These are phyloP conservation scores for Helianthus tuberosus DNA, from an alignment of 129 eudicot genomes.

Conservation along the genomic window DNA sequence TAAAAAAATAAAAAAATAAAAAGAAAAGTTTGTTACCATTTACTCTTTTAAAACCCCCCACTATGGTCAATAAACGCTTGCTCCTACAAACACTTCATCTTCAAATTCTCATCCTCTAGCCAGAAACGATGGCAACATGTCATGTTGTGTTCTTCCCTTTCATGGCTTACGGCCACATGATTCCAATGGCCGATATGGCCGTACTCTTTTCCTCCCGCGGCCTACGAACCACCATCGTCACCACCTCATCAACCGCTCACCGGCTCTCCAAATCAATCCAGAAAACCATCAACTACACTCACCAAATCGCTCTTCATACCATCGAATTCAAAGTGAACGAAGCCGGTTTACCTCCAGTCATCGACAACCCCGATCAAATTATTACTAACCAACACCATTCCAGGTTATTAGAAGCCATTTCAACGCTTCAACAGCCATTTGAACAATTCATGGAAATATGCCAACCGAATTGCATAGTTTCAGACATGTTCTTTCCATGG, in stretches of 20 bases:
- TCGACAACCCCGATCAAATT: conserved; percentile 42
- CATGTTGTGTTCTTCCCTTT: conserved; percentile 54
- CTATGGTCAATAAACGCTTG: too few relatives aligned
- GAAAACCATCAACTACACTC: conserved; percentile 22
- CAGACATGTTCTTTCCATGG: conserved; percentile 62
- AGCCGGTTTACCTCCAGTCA: conserved; percentile 40
- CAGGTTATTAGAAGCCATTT: conserved; percentile 26
- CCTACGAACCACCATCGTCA: conserved; percentile 52
- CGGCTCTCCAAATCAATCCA: conserved; percentile 34
- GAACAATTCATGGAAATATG: conserved; percentile 45
- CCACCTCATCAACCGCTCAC: conserved; percentile 46
- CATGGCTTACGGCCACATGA: conserved; percentile 68
- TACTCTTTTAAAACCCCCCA: too few relatives aligned
- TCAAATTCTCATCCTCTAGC: background rate
- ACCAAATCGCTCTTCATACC: conserved; percentile 28
- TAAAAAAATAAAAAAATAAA: too few relatives aligned
- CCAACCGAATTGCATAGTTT: conserved; percentile 44
- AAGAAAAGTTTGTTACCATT: too few relatives aligned
- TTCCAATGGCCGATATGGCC: conserved; percentile 68
- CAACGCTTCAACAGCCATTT: conserved; percentile 51
- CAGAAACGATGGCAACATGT: conserved; percentile 3
- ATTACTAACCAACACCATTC: conserved; percentile 12
- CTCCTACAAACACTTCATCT: background rate
- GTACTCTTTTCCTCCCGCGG: conserved; percentile 56
- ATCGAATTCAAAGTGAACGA: conserved; percentile 37